Evolutionary conservation across 1,284 basidiomycete genomes (phyloP), one percentile per base, ranked within the genome.

Genomic region (Ceratobasidium sp.): DNA sequence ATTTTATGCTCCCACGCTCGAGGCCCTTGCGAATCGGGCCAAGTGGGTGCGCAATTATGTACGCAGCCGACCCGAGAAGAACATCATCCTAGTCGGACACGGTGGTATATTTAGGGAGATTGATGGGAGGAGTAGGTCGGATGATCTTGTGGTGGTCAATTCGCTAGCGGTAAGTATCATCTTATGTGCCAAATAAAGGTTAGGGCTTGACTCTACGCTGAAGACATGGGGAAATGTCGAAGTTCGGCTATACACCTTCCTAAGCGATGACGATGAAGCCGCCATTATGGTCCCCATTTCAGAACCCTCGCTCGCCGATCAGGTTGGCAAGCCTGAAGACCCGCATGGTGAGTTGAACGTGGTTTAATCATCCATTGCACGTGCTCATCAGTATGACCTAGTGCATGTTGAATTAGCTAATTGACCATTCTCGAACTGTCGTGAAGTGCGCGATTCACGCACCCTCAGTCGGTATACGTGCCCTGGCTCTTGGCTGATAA

Each of bases 211-310:
- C 13, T 11, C 14, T 19, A 9, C 5, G n/a, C 46, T 16, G 16
- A 24, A 72, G 68, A 46, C 43, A 19, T 72, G 68, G 68, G 68
- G 68, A 61, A 72, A 72, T 39, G 68, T 61, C n/a, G 68, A 72
- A n/a, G 61, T 56, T 61, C 54, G 68, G 27, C 16, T 72, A 24
- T 72, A 72, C 24, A 72, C 54, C 11, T 72, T 72, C 43, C 14
- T 48, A n/a, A 72, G 56, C 46, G 68, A 61, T 24, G 68, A 72
- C 34, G 68, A 72, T 27, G 68, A 72, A 34, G 56, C 34, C 29
- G 68, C 68, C 24, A 43, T 61, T 37, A 49, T 72, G 56, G 56
- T 61, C 1, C 68, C 56, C 22, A 19, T 72, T 16, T 8, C n/a
- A 16, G 56, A 61, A 27, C 56, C 68, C n/a, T 16, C 68, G 1